Evolutionary conservation across 108 stramenopile genomes (phyloP), one percentile per base, ranked within the genome.

Genomic region (Pseudonitzschia pungens): DNA sequence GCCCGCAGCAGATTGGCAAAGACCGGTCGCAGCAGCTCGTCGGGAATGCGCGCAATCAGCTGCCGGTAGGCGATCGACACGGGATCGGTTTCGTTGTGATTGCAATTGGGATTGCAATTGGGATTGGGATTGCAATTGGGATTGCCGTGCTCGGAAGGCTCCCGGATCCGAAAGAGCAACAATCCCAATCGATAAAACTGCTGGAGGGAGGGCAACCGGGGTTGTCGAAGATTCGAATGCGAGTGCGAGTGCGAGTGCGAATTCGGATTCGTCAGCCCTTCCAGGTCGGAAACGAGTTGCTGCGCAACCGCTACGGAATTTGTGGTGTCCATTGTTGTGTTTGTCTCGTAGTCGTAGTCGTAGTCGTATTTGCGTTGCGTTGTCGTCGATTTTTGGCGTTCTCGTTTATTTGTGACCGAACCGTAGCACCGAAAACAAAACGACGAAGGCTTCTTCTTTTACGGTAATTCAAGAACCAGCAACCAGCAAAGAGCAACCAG

Each of bases 1-100:
- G 64, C 77, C 50, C 66, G 32, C 31, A 60, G 71, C 20, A 68
- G 67, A 5, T 33, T 16, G 1, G 45, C 22, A 44, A 73, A 62
- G 0, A 73, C 27, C n/a, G 32, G 41, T 2, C 68, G 29, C 45
- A 75, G 60, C 36, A 41, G 18, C 10, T 20, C 20, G 1, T 69
- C 69, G 32, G 78, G 69, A 2, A 79, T 48, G 9, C 50, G 31
- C n/a, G 74, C 65, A 0, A 79, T 56, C 59, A 79, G 63, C 6
- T 79, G 21, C 40, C 52, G 72, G 53, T 70, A 75, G 22, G 79
- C 60, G 40, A 3, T 1, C 2, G 10, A 2, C 0, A 72, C 32
- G 0, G 59, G 18, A 55, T 62, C 1, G 28, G 12, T 0, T 16
- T 40, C 28, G 16, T 6, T 15, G n/a, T 27, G 33, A 9, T 65